Percentiles rank a stretch among this genome's conserved stretches.
phyloP scores from a whole-genome alignment of 371 early-diverging fungal genomes.

The Apophysomyces trapeziformis region DNA sequence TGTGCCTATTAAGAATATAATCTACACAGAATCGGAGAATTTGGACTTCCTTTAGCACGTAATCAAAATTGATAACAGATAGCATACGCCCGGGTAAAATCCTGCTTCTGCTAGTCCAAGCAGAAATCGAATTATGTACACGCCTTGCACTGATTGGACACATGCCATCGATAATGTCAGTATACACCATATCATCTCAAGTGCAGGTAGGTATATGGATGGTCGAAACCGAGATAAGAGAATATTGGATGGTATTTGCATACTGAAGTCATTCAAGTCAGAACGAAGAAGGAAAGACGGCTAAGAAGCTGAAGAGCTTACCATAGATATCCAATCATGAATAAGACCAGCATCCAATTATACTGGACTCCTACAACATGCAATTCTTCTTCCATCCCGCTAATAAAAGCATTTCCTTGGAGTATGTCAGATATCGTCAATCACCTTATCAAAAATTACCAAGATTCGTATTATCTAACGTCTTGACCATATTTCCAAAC shows the following conservation, averaged over 20 bases:
- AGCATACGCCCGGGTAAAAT: slow-evolving; percentile 55
- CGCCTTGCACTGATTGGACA: slow-evolving; percentile 50
- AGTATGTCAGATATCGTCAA: background rate
- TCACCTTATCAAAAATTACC: slow-evolving; percentile 21
- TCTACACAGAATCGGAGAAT: slow-evolving; percentile 24
- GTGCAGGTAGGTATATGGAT: slow-evolving; percentile 52
- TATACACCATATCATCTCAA: slow-evolving; percentile 61
- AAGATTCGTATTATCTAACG: slow-evolving; percentile 45
- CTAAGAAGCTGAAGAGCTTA: slow-evolving; percentile 19
- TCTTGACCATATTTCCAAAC: slow-evolving; percentile 51
- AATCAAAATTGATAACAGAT: background rate
- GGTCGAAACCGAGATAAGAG: slow-evolving; percentile 58
- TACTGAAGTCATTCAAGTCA: slow-evolving; percentile 24
- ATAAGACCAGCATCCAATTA: slow-evolving; percentile 52
- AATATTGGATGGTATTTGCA: slow-evolving; percentile 68
- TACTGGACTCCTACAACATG: slow-evolving; percentile 40
- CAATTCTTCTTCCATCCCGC: slow-evolving; percentile 58
- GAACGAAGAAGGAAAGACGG: background rate
- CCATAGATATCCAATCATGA: slow-evolving; percentile 48
- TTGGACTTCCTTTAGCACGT: background rate
- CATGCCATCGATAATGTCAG: slow-evolving; percentile 64
- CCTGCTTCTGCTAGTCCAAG: slow-evolving; percentile 69
- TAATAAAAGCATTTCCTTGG: slow-evolving; percentile 48
- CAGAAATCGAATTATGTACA: slow-evolving; percentile 58
- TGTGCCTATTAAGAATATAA: slow-evolving; percentile 49